Conservation (phyloP, 2,329 filamentous ascomycete genomes). For the Pseudopyrenochaeta lycopersici region DNA sequence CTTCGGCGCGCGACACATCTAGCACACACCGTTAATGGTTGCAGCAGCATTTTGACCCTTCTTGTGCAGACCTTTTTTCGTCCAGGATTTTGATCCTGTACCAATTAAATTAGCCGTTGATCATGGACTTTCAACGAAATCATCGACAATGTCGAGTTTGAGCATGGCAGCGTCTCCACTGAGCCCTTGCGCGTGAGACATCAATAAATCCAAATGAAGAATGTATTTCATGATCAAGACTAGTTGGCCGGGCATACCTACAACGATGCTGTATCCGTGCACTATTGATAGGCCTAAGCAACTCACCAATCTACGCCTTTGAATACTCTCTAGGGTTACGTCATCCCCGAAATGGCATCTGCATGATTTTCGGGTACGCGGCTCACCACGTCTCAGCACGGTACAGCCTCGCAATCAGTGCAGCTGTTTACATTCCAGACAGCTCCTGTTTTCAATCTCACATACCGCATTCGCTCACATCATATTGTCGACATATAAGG, state of each 20-base stretch:
- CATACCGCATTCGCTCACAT: not conserved
- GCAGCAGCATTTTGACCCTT: no score
- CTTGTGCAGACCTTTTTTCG: no score
- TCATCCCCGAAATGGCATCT: slow-evolving; percentile 14
- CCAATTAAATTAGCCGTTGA: no score
- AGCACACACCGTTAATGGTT: no score
- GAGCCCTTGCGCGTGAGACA: not conserved
- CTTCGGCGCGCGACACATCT: no score
- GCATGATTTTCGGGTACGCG: slow-evolving; percentile 10
- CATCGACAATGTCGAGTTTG: not conserved
- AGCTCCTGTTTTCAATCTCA: not conserved
- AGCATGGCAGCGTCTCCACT: not conserved
- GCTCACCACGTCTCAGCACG: slow-evolving; percentile 6
- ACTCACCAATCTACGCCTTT: not conserved
- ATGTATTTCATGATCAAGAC: not conserved
- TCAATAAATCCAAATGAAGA: not conserved
- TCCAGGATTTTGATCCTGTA: no score
- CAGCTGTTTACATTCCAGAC: slow-evolving; percentile 7
- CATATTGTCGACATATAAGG: not conserved
- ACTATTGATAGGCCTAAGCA: not conserved
- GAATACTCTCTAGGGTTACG: slow-evolving; percentile 5
- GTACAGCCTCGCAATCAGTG: not conserved
- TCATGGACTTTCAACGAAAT: no score
- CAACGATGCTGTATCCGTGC: not conserved
- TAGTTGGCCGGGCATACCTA: not conserved